These are phyloP conservation scores for Tricholoma terreum DNA, from an alignment of 768 basidiomycete genomes.

Conservation along the genomic window DNA sequence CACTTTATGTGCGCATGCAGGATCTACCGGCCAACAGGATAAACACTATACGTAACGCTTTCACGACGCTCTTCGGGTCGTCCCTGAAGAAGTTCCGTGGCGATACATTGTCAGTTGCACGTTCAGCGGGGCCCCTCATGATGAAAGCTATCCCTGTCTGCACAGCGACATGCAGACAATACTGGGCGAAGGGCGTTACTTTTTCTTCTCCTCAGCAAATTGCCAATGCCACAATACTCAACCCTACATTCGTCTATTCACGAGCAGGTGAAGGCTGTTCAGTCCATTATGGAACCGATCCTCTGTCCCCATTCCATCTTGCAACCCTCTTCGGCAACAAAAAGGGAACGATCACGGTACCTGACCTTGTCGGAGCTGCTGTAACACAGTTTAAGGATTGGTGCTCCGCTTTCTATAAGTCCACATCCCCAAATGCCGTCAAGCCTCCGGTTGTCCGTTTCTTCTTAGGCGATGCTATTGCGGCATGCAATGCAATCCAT, in stretches of 20 bases:
- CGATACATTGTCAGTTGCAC: neutral
- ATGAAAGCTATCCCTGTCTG: neutral
- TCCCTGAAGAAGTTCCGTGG: neutral
- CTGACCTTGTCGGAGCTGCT: conserved; percentile 10
- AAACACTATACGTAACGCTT: conserved; percentile 14
- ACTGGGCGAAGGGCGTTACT: conserved; percentile 32
- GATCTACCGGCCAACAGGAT: conserved; percentile 8
- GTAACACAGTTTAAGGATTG: conserved; percentile 18
- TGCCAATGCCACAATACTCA: conserved; percentile 23
- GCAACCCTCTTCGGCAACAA: conserved; percentile 20
- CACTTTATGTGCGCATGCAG: conserved; percentile 24
- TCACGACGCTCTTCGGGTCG: conserved; percentile 6
- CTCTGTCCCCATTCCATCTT: conserved; percentile 31
- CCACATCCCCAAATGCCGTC: conserved; percentile 7
- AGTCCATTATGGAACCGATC: conserved; percentile 34
- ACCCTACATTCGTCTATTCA: conserved; percentile 35
- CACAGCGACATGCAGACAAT: conserved; percentile 16
- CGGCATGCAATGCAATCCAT: conserved; percentile 26
- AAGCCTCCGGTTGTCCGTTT: conserved; percentile 20
- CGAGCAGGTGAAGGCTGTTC: conserved; percentile 26
- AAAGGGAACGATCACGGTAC: conserved; percentile 3
- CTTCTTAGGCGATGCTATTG: conserved; percentile 25
- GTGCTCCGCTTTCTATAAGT: conserved; percentile 24
- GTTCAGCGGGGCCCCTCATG: conserved; percentile 8
- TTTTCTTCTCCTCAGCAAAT: conserved; percentile 14